These are phyloP conservation scores for Trebouxiophyceae sp. DNA, from an alignment of 163 green algal species.

Conservation along the genomic window DNA sequence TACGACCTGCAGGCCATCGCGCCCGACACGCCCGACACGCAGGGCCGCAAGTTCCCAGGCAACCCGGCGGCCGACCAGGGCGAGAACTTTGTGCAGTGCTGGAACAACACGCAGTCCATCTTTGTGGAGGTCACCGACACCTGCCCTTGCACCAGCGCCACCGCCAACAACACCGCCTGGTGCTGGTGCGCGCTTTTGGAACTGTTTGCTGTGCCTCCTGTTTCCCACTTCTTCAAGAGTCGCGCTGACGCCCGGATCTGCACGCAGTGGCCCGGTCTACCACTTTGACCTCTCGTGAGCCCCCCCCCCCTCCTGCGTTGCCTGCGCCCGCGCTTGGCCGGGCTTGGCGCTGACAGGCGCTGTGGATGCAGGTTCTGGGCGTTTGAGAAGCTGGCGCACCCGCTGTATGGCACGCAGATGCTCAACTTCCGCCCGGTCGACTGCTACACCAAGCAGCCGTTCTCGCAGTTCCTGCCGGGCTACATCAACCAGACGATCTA, in stretches of 20 bases:
- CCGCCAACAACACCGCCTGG: not conserved
- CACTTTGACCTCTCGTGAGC: slow-evolving; percentile 30
- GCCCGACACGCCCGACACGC: slow-evolving; percentile 5
- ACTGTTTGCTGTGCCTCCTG: too few species aligned
- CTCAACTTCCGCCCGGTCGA: slow-evolving; percentile 34
- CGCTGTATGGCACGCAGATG: slow-evolving; percentile 40
- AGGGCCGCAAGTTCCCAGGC: slow-evolving; percentile 14
- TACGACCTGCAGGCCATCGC: slow-evolving; percentile 1
- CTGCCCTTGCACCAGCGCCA: slow-evolving; percentile 29
- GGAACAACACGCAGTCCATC: slow-evolving; percentile 23
- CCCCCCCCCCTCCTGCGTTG: not conserved
- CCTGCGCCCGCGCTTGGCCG: not conserved
- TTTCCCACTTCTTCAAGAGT: too few species aligned
- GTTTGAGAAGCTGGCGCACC: slow-evolving; percentile 58
- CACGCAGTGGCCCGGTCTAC: slow-evolving; percentile 6
- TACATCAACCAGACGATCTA: slow-evolving; percentile 38
- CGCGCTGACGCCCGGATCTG: too few species aligned
- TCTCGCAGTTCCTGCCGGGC: slow-evolving; percentile 24
- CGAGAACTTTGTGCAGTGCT: slow-evolving; percentile 37
- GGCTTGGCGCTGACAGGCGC: not conserved
- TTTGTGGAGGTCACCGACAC: slow-evolving; percentile 43
- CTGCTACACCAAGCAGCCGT: slow-evolving; percentile 25
- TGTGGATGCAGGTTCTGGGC: slow-evolving; percentile 26
- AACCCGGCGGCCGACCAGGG: slow-evolving; percentile 24
- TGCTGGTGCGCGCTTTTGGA: too few species aligned